Conservation (phyloP, 768 basidiomycete genomes). For the Xerocomellus dryophilus region DNA sequence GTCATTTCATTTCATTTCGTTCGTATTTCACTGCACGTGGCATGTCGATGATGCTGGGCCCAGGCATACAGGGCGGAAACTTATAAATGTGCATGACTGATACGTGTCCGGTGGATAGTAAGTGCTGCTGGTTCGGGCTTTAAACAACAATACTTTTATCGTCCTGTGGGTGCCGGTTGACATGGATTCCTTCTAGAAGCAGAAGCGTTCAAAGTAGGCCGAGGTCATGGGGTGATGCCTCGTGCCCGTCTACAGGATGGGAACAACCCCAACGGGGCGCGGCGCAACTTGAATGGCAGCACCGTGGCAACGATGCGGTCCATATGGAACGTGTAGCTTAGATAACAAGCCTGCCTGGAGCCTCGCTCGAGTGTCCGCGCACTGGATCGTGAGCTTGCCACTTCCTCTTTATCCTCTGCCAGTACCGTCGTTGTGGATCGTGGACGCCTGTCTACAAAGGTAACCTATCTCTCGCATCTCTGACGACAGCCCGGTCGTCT, state of each 20-base stretch:
- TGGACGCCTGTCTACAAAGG: neutral
- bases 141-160: neutral
- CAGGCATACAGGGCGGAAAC: no score
- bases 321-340: constrained; percentile 15
- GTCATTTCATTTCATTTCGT: neutral
- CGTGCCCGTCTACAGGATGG: constrained; percentile 1
- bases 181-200: neutral
- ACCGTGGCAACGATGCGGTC: constrained; percentile 2
- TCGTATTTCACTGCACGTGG: neutral
- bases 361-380: neutral
- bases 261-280: neutral
- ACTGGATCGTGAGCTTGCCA: neutral
- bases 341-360: constrained; percentile 12
- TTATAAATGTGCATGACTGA: neutral
- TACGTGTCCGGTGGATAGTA: neutral
- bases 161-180: no score
- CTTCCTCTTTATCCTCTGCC: neutral
- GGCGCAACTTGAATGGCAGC: neutral
- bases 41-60: neutral
- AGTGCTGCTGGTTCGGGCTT: neutral
- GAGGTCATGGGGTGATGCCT: constrained; percentile 1
- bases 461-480: neutral
- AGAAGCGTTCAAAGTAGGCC: neutral
- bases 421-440: neutral
- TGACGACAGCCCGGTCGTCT: neutral